These are phyloP conservation scores for Emergomyces africanus DNA, from an alignment of 2,329 filamentous ascomycete species.

Conservation along the genomic window DNA sequence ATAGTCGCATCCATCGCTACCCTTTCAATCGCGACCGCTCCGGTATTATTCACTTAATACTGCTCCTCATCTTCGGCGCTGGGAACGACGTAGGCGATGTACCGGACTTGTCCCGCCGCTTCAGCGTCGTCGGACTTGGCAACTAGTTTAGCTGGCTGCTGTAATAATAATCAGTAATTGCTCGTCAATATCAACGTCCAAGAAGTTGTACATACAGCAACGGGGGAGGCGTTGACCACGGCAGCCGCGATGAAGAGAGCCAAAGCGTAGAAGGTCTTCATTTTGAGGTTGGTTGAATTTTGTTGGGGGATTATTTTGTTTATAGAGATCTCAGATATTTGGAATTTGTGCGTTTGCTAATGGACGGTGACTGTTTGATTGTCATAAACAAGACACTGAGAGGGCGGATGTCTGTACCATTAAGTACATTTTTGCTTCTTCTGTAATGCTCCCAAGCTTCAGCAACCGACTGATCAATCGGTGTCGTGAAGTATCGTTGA, in stretches of 20 bases:
- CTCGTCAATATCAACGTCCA: not conserved
- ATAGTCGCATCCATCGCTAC: too few relatives aligned
- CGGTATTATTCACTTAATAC: too few relatives aligned
- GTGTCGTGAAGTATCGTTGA: not conserved
- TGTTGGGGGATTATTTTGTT: not conserved
- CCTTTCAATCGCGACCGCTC: too few relatives aligned
- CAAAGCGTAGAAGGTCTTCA: not conserved
- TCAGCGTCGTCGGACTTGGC: not conserved
- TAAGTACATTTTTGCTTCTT: not conserved
- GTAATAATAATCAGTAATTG: not conserved
- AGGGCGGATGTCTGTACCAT: not conserved
- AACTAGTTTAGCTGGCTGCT: not conserved
- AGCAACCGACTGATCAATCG: not conserved
- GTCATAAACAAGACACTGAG: too few relatives aligned
- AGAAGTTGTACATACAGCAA: not conserved
- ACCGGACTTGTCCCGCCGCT: too few relatives aligned
- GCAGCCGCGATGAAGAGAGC: not conserved
- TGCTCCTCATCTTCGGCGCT: too few relatives aligned
- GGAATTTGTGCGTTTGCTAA: too few relatives aligned
- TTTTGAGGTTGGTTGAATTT: not conserved
- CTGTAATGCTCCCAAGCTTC: too few relatives aligned
- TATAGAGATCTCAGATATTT: not conserved
- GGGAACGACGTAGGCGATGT: too few relatives aligned
- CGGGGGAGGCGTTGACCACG: not conserved
- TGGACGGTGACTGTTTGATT: too few relatives aligned